Base-by-base conservation (phyloP, 306 rosid genomes). In the Oxytropis ochrocephala region DNA sequence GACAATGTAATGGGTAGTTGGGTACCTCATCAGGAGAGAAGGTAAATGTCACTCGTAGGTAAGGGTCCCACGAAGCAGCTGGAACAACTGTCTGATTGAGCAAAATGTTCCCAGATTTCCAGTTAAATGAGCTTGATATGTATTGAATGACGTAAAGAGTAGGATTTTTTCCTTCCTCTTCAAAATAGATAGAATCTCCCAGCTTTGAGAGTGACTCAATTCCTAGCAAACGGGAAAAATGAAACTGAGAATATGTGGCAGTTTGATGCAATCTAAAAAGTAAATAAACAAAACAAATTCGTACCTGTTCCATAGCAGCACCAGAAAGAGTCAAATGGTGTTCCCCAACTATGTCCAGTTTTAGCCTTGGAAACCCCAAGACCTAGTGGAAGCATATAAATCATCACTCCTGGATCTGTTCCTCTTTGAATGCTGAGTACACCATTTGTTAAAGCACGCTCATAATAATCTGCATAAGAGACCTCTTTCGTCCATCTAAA, bases 221-320 rank as follows among this genome's bases (percentile, higher is more conserved):
- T 56, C 94, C 96, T 92, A 52, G 52, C 14, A 46, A 55, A 67
- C 42, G 27, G 36, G 64, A 78, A 64, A 60, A 32, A 50, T 24
- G 48, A 32, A 66, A 10, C 32, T 52, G 56, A 33, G 52, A 73
- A 67, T 30, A 67, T 12, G 17, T 27, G 64, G 70, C 41, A 49
- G 6, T 39, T 39, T 3, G 38, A 14, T 46, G 35, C 43, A 65
- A 14, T 47, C 29, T 17, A 36, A 11, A 69, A 44, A 48, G 44
- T 24, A 10, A 41, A 51, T 12, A 43, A 17, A 27, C 4, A 67
- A 38, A 69, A 67, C 2, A 9, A 5, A 75, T 39, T 14, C 49
- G 3, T 7, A 89, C 98, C 97, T 41, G 98, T 94, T 73, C 98
- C 97, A 58, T 90, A 94, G 78, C 98, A 94, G 79, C 98, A 90